Evolutionary conservation across 257 asterid species (phyloP), one percentile per base, ranked within the genome.

Genomic region (Solanum gandarillasii): DNA sequence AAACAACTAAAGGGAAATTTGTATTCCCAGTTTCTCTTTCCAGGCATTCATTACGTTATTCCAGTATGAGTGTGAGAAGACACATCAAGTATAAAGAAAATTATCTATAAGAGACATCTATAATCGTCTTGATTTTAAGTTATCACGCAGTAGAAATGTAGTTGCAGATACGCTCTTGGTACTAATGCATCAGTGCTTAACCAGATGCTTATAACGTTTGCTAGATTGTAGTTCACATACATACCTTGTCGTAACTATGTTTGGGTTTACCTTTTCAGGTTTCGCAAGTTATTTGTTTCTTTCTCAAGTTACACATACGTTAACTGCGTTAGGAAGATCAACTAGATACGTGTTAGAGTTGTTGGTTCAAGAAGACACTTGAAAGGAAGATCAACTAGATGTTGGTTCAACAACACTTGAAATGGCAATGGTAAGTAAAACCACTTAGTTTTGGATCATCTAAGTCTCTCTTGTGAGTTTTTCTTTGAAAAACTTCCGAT

Each of bases 251-350:
- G 20, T 82, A 48, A 82, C 11, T 82, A 20, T 9, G 0, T 29
- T 48, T 82, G 21, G 41, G 86, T 71, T 76, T 86, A 32, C 48
- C 12, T 74, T 83, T 94, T 94, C 97, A 95, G 99, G 99, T 95
- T 90, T 43, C 93, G 98, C 76, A 97, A 97, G 94, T 93, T 95
- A 81, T 97, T 97, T 85, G 98, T 97, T 89, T 90, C 91, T 20
- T 92, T 97, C 92, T 95, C 98, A 6, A 95, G 99, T 88, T 95
- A 94, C 85, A 93, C 98, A 73, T 94, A 89, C 31, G 96, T 92
- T 67, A 96, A 96, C 94, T 91, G 97, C 2, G 87, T 95, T 23
- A 91, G 84, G 94, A 94, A 88, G 93, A 92, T 95, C 43, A 89
- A 86, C 36, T 86, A 82, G 89, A 88, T 78, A 12, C 43, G 67